Percentiles rank a stretch among this genome's conserved stretches.
These are phyloP conservation scores for Cytospora piceae DNA, from an alignment of 2,329 filamentous ascomycete genomes.

Conservation along the genomic window DNA sequence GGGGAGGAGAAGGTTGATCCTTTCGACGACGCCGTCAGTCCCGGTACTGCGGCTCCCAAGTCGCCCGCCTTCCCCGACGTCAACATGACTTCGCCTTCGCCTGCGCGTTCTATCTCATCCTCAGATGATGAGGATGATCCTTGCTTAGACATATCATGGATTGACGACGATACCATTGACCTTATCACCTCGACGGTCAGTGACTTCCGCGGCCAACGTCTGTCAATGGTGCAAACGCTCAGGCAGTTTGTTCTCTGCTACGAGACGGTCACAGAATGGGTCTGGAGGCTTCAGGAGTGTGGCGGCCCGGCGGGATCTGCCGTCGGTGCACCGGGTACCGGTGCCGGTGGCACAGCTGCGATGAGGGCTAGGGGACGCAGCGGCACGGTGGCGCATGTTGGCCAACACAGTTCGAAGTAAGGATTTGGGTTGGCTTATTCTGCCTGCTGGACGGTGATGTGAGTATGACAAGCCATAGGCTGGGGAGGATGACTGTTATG, in stretches of 20 bases:
- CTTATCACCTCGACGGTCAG: conserved; percentile 86
- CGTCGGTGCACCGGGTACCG: conserved; percentile 27
- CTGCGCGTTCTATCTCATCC: conserved; percentile 8
- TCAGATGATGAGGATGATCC: conserved; percentile 29
- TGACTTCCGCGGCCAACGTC: conserved; percentile 82
- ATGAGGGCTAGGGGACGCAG: conserved; percentile 27
- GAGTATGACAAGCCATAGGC: neutral
- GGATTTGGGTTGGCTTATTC: neutral
- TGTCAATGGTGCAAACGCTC: conserved; percentile 96
- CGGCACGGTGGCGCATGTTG: conserved; percentile 27
- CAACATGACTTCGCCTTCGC: conserved; percentile 31
- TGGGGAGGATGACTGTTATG: conserved; percentile 1
- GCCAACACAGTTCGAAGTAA: conserved; percentile 23
- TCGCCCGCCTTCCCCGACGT: conserved; percentile 37
- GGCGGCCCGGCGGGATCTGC: conserved; percentile 32
- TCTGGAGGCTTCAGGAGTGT: conserved; percentile 55
- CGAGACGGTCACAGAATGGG: conserved; percentile 90
- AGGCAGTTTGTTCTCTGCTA: conserved; percentile 96
- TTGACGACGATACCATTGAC: conserved; percentile 73
- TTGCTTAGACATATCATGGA: conserved; percentile 61
- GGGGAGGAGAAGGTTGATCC: conserved; percentile 13
- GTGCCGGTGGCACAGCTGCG: conserved; percentile 26
- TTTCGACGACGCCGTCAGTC: conserved; percentile 28
- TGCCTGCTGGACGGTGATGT: neutral
- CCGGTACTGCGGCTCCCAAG: conserved; percentile 24